A percentile compares a stretch with the other conserved stretches of the same genome.
These are phyloP conservation scores for Dioszegia aurantiaca DNA, from an alignment of 768 basidiomycete species.

Conservation along the genomic window DNA sequence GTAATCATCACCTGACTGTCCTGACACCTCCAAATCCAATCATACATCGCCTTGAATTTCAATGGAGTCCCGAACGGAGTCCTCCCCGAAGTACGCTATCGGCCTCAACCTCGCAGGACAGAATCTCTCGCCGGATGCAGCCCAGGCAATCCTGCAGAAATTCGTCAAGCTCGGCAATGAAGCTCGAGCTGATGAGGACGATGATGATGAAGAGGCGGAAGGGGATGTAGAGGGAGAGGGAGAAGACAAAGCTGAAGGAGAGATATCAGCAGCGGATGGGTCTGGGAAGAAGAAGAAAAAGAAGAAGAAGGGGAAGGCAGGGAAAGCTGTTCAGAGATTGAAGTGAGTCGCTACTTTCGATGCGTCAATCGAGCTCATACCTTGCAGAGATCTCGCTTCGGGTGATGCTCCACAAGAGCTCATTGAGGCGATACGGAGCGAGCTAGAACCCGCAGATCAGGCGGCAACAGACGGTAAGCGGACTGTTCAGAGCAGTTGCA, in stretches of 20 bases:
- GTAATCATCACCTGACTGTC: no score
- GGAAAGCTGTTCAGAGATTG: constrained; percentile 55
- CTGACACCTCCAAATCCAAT: no score
- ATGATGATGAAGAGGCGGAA: constrained; percentile 34
- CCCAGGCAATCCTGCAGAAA: constrained; percentile 35
- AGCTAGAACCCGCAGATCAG: constrained; percentile 61
- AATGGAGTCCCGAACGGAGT: no score
- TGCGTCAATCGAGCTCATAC: no score
- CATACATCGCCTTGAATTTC: no score
- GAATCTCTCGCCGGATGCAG: constrained; percentile 18
- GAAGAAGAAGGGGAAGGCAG: constrained; percentile 72
- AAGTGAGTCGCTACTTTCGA: constrained; percentile 50
- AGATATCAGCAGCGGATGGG: constrained; percentile 23
- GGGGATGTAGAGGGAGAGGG: constrained; percentile 32
- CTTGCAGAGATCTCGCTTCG: constrained; percentile 31
- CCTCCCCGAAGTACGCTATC: no score
- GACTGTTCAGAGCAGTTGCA: background rate
- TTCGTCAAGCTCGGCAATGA: constrained; percentile 39
- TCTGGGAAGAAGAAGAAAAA: constrained; percentile 80
- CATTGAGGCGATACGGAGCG: constrained; percentile 66
- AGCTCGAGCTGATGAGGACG: constrained; percentile 28
- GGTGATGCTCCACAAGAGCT: constrained; percentile 53
- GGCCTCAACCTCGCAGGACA: no score
- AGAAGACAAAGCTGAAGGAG: constrained; percentile 26
- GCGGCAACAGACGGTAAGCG: constrained; percentile 56